Conservation (phyloP, 1,139 yeast species). For the Pichia sp. region DNA sequence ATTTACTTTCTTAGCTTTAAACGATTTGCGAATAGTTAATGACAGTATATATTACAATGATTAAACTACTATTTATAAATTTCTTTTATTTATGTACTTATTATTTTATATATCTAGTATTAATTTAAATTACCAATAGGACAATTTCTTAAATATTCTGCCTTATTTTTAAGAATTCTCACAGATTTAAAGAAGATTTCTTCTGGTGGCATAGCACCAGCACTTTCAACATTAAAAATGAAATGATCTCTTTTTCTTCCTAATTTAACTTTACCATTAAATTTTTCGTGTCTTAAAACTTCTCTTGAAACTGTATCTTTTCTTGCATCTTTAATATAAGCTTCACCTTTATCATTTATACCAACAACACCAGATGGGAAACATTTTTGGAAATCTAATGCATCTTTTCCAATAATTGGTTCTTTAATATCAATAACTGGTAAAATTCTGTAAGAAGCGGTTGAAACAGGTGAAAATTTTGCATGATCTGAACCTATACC, state of each 20-base stretch:
- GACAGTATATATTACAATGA: too few species aligned
- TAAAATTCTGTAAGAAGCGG: constrained; percentile 92
- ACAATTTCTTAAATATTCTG: constrained; percentile 71
- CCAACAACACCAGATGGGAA: constrained; percentile 93
- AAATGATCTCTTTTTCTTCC: constrained; percentile 92
- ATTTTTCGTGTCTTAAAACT: constrained; percentile 88
- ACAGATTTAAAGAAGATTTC: constrained; percentile 91
- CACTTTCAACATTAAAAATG: constrained; percentile 86
- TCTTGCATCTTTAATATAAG: constrained; percentile 81
- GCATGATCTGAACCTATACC: constrained; percentile 97
- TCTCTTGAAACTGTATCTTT: constrained; percentile 96
- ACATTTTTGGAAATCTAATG: constrained; percentile 75
- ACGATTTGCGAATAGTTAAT: too few species aligned
- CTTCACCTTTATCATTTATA: constrained; percentile 61
- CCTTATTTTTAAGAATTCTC: constrained; percentile 78
- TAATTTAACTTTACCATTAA: constrained; percentile 78
- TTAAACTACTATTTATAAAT: too few species aligned
- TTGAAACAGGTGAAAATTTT: constrained; percentile 92
- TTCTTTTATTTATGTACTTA: too few species aligned
- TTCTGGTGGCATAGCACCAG: constrained; percentile 96
- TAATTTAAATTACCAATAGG: constrained; percentile 53
- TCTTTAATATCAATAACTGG: constrained; percentile 79
- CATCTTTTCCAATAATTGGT: constrained; percentile 74
- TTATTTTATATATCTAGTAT: too few species aligned
- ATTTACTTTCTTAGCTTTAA: too few species aligned